phyloP scores from a whole-genome alignment of 2,329 filamentous ascomycete genomes.

The Myriangium duriaei region DNA sequence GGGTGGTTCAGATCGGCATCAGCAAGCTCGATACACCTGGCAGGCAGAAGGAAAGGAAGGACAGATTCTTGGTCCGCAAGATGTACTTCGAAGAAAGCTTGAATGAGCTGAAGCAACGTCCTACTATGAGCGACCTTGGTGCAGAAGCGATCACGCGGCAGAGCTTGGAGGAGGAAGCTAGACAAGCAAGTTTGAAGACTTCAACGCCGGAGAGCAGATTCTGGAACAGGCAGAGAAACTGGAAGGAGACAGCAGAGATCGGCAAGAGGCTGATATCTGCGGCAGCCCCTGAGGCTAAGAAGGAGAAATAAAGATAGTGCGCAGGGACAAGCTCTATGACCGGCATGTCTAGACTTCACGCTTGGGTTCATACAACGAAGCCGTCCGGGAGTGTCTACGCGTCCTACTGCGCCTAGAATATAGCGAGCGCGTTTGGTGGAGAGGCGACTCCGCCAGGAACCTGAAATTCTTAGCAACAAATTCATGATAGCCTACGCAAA shows the following conservation, averaged over 20 bases:
- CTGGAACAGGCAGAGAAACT: constrained; percentile 39
- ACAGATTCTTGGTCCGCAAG: constrained; percentile 71
- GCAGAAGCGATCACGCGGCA: constrained; percentile 53
- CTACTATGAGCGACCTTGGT: constrained; percentile 35
- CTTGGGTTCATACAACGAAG: constrained; percentile 1
- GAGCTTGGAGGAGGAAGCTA: constrained; percentile 48
- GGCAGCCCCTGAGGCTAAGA: constrained; percentile 13
- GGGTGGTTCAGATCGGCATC: constrained; percentile 59
- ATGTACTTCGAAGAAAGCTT: constrained; percentile 63
- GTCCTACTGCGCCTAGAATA: constrained; percentile 18
- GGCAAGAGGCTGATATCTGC: constrained; percentile 40
- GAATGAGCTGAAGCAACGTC: constrained; percentile 38
- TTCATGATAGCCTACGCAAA: not conserved
- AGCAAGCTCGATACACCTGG: constrained; percentile 75
- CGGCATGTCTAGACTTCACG: not conserved
- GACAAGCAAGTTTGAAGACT: constrained; percentile 27
- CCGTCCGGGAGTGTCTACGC: not conserved
- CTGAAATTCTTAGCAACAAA: constrained; percentile 8
- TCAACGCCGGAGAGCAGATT: constrained; percentile 37
- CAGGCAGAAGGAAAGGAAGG: constrained; percentile 69
- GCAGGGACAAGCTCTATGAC: not conserved
- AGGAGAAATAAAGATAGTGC: constrained; percentile 11
- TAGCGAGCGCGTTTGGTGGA: constrained; percentile 28
- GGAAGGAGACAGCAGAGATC: constrained; percentile 38
- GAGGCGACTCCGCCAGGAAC: constrained; percentile 25